Conservation (phyloP, 805 yeast species). For the Saccharomycopsis olivae region DNA sequence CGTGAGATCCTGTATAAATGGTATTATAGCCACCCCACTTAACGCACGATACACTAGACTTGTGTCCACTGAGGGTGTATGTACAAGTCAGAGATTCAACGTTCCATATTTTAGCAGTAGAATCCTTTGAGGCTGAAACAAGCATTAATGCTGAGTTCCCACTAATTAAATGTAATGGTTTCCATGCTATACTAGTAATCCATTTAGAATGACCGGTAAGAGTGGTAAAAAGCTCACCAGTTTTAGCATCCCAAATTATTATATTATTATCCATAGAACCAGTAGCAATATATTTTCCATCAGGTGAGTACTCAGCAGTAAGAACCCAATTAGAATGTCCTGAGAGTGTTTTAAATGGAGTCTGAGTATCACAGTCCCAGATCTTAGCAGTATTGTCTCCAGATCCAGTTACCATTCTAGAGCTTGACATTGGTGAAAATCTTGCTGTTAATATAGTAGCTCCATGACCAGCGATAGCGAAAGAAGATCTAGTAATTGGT, state of each 20-base stretch:
- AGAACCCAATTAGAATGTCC: slow-evolving; percentile 95
- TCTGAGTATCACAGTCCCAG: slow-evolving; percentile 95
- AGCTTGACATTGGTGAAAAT: slow-evolving; percentile 83
- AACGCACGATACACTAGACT: slow-evolving; percentile 86
- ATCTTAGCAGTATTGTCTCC: slow-evolving; percentile 94
- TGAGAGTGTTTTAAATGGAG: slow-evolving; percentile 66
- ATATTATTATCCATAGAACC: slow-evolving; percentile 92
- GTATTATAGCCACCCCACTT: slow-evolving; percentile 91
- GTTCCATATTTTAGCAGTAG: slow-evolving; percentile 86
- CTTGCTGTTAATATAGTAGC: slow-evolving; percentile 85
- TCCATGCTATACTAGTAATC: slow-evolving; percentile 88
- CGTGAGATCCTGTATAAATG: slow-evolving; percentile 86
- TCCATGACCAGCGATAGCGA: slow-evolving; percentile 93
- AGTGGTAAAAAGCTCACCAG: slow-evolving; percentile 34
- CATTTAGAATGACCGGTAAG: slow-evolving; percentile 75
- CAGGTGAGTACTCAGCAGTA: slow-evolving; percentile 86
- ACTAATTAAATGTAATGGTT: slow-evolving; percentile 75
- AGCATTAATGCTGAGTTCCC: slow-evolving; percentile 52
- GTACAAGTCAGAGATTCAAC: slow-evolving; percentile 54
- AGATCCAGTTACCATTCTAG: slow-evolving; percentile 87
- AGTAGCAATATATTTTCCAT: slow-evolving; percentile 84
- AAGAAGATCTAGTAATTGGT: slow-evolving; percentile 82
- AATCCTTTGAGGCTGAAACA: slow-evolving; percentile 86
- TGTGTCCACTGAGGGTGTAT: slow-evolving; percentile 76
- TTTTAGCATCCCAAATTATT: slow-evolving; percentile 73